Evolutionary conservation across 2,329 filamentous ascomycete species (phyloP).

Genomic region (Ceratocystis ficicola): DNA sequence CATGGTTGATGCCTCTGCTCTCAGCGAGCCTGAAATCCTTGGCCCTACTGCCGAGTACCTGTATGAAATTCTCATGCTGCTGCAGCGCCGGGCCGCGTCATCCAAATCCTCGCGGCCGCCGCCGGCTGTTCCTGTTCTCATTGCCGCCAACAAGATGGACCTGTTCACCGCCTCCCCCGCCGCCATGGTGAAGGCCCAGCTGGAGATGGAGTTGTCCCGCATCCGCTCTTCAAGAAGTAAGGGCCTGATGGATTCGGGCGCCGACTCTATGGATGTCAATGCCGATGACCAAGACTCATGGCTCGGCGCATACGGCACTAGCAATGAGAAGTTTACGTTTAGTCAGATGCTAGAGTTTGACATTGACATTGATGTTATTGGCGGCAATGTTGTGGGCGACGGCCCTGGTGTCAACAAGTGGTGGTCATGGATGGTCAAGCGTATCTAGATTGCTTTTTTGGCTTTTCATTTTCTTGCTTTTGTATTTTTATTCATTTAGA

Average conservation of each 20-base stretch:
- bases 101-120: slow-evolving; percentile 39
- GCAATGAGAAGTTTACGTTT: slow-evolving; percentile 59
- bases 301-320: slow-evolving; percentile 66
- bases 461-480: background rate
- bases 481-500: background rate
- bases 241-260: slow-evolving; percentile 69
- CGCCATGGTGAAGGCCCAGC: slow-evolving; percentile 55
- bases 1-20: slow-evolving; percentile 69
- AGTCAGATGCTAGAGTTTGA: slow-evolving; percentile 72
- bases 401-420: slow-evolving; percentile 65
- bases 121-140: slow-evolving; percentile 56
- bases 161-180: slow-evolving; percentile 85
- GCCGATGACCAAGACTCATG: slow-evolving; percentile 68
- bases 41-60: slow-evolving; percentile 70
- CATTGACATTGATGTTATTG: slow-evolving; percentile 61
- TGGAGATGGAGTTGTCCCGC: slow-evolving; percentile 71
- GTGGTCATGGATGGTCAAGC: slow-evolving; percentile 81
- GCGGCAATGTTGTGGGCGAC: slow-evolving; percentile 57
- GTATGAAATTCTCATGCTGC: slow-evolving; percentile 70
- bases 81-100: slow-evolving; percentile 59
- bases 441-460: slow-evolving; percentile 34
- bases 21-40: slow-evolving; percentile 48
- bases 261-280: slow-evolving; percentile 49
- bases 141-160: slow-evolving; percentile 92
- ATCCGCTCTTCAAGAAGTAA: slow-evolving; percentile 67